Evolutionary conservation across 257 asterid species (phyloP).

Genomic region (Buddleja alternifolia): DNA sequence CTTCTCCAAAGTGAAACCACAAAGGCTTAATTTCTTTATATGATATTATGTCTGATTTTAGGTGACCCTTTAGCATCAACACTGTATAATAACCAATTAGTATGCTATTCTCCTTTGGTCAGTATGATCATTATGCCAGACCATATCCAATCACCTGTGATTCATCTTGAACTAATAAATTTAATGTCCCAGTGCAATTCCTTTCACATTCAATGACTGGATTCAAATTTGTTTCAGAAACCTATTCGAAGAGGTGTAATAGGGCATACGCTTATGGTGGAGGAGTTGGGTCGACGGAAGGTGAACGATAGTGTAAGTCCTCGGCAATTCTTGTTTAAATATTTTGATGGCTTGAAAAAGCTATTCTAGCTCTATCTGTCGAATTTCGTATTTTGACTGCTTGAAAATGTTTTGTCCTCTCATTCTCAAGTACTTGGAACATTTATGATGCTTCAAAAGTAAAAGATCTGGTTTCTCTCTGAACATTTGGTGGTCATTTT

Average conservation of each 20-base stretch:
- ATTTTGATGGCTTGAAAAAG: slow-evolving; percentile 24
- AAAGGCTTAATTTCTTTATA: slow-evolving; percentile 11
- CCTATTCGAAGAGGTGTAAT: slow-evolving; percentile 91
- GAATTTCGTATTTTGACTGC: slow-evolving; percentile 21
- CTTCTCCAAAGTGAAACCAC: slow-evolving; percentile 17
- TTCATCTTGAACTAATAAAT: slow-evolving; percentile 22
- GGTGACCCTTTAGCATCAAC: neutral
- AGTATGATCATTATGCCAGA: neutral
- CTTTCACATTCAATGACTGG: slow-evolving; percentile 16
- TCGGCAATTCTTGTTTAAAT: slow-evolving; percentile 17
- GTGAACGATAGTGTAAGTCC: slow-evolving; percentile 72
- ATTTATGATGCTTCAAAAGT: slow-evolving; percentile 5
- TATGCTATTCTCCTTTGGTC: slow-evolving; percentile 12
- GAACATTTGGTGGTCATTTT: slow-evolving; percentile 26
- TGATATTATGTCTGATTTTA: neutral
- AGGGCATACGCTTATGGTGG: slow-evolving; percentile 89
- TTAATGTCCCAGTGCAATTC: slow-evolving; percentile 14
- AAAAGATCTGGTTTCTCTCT: slow-evolving; percentile 8
- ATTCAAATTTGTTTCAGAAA: slow-evolving; percentile 57
- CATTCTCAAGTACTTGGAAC: slow-evolving; percentile 7
- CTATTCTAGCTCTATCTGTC: slow-evolving; percentile 8
- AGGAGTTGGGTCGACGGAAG: slow-evolving; percentile 86
- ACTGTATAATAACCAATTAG: neutral
- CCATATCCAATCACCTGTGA: slow-evolving; percentile 10
- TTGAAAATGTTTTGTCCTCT: slow-evolving; percentile 3